Evolutionary conservation across 345 rosid species (phyloP).

Genomic region (Angophora floribunda): DNA sequence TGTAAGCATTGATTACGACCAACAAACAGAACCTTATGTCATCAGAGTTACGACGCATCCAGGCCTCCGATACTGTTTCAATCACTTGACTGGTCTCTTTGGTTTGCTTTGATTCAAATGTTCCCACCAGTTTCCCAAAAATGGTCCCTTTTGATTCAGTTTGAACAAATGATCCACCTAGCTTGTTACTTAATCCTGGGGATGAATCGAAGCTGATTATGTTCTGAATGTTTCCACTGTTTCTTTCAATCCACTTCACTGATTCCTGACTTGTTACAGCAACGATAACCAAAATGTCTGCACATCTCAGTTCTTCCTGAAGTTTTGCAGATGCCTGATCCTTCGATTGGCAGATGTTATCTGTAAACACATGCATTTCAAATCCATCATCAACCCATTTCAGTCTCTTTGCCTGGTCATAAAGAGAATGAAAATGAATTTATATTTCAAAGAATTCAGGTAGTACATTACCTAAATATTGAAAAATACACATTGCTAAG

Average conservation of each 20-base stretch:
- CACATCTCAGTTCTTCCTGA: conserved; percentile 27
- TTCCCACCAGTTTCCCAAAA: conserved; percentile 17
- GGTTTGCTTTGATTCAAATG: conserved; percentile 8
- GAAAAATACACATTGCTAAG: background rate
- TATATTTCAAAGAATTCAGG: background rate
- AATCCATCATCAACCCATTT: conserved; percentile 86
- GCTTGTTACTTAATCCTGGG: conserved; percentile 31
- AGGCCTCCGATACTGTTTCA: conserved; percentile 67
- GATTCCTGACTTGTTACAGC: conserved; percentile 45
- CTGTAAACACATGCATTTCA: conserved; percentile 56
- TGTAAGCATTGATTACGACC: conserved; percentile 77
- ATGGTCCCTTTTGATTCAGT: conserved; percentile 11
- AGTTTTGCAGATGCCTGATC: conserved; percentile 18
- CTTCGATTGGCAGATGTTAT: conserved; percentile 7
- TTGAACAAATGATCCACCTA: conserved; percentile 45
- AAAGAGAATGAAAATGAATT: background rate
- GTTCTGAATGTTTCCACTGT: conserved; percentile 33
- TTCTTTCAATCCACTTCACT: conserved; percentile 48
- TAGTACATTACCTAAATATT: background rate
- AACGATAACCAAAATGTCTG: conserved; percentile 59
- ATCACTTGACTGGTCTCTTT: conserved; percentile 44
- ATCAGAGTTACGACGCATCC: conserved; percentile 77
- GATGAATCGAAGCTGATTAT: conserved; percentile 59
- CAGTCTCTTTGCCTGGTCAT: conserved; percentile 52
- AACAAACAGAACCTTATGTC: conserved; percentile 80